A percentile compares a stretch with the other conserved stretches of the same genome.
Conservation (phyloP, 116 monocot genomes). For the Cymodocea nodosa region DNA sequence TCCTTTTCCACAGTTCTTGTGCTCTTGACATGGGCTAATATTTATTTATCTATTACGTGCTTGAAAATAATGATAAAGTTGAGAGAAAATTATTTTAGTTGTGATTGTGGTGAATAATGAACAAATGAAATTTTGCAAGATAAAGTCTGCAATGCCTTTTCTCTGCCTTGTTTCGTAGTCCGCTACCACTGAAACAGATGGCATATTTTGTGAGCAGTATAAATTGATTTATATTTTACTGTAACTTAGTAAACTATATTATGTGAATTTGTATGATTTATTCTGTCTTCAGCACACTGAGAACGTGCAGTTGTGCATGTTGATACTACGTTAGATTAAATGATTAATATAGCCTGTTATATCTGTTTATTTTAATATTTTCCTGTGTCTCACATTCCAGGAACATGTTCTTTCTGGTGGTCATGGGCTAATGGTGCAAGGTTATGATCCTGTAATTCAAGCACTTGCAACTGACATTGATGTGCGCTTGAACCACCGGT, state of each 20-base stretch:
- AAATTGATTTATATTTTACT: too few species aligned
- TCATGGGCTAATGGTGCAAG: slow-evolving; percentile 82
- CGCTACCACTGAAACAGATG: too few species aligned
- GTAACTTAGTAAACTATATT: too few species aligned
- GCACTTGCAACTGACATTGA: slow-evolving; percentile 59
- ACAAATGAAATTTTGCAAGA: too few species aligned
- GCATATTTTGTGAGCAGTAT: too few species aligned
- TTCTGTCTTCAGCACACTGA: too few species aligned
- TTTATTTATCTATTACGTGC: background rate
- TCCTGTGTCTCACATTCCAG: slow-evolving; percentile 9
- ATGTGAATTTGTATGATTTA: too few species aligned
- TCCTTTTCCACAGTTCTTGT: background rate
- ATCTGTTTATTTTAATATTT: background rate
- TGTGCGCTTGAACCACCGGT: slow-evolving; percentile 64
- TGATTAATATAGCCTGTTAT: background rate
- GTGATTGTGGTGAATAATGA: too few species aligned
- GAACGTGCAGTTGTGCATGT: too few species aligned
- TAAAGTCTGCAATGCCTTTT: too few species aligned
- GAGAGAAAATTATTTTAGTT: too few species aligned
- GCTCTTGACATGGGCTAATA: background rate
- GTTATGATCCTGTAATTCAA: slow-evolving; percentile 66
- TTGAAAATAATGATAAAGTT: background rate
- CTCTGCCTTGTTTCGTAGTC: too few species aligned
- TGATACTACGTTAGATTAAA: background rate
- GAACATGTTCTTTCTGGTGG: slow-evolving; percentile 86